Conservation (phyloP, 306 rosid species). For the Comarum palustre region DNA sequence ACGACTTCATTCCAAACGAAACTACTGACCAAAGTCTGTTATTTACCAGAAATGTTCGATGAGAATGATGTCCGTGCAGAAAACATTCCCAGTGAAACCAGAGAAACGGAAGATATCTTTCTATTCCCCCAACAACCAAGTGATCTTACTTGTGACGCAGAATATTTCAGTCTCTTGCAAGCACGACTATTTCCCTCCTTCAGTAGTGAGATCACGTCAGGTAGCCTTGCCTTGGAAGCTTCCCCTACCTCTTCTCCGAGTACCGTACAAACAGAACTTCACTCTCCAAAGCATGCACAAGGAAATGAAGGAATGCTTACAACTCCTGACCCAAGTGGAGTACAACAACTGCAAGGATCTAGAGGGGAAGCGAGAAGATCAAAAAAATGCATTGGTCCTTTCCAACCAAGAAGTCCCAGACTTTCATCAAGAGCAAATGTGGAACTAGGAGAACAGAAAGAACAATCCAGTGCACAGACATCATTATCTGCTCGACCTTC, state of each 20-base stretch:
- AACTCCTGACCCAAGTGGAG: neutral
- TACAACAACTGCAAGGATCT: neutral
- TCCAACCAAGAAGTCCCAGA: neutral
- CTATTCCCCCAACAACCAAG: neutral
- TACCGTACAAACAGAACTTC: neutral
- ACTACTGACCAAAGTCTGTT: neutral
- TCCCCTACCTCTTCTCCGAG: neutral
- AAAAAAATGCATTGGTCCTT: neutral
- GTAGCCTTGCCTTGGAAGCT: neutral
- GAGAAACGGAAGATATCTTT: neutral
- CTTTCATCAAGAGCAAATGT: neutral
- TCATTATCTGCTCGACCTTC: neutral
- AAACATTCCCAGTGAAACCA: neutral
- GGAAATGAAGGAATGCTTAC: neutral
- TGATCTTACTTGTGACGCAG: neutral
- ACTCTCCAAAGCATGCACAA: neutral
- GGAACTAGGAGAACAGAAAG: neutral
- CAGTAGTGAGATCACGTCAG: neutral
- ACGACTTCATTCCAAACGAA: neutral
- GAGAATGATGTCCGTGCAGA: neutral
- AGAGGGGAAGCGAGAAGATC: neutral
- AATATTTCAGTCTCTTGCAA: neutral
- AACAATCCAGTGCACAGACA: neutral
- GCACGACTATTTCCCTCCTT: neutral
- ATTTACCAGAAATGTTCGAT: neutral